phyloP scores from a whole-genome alignment of 805 yeast genomes.

The Candida michaelii region DNA sequence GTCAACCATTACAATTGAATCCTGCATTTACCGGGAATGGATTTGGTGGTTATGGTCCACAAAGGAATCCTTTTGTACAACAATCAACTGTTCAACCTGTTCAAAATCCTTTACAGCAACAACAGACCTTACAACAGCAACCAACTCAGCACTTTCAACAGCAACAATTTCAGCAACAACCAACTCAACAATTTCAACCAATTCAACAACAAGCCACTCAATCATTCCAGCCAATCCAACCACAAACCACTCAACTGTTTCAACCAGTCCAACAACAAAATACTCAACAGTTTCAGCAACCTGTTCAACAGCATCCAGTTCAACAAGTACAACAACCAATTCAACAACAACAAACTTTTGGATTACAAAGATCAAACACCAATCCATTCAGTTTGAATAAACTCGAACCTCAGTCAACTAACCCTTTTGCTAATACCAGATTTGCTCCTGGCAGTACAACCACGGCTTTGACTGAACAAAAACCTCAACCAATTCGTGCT shows the following conservation, averaged over 20 bases:
- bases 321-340: conserved; percentile 14
- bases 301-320: conserved; percentile 4
- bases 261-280: conserved; percentile 14
- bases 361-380: conserved; percentile 29
- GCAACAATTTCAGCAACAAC: conserved; percentile 5
- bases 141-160: conserved; percentile 11
- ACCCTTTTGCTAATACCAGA: conserved; percentile 48
- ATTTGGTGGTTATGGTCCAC: conserved; percentile 53
- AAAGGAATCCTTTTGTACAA: conserved; percentile 18
- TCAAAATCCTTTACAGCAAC: conserved; percentile 23
- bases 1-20: conserved; percentile 8
- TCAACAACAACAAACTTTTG: conserved; percentile 11
- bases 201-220: conserved; percentile 22
- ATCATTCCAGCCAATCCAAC: conserved; percentile 3
- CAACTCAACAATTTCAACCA: neutral
- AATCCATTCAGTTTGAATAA: conserved; percentile 33
- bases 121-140: neutral
- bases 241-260: conserved; percentile 1
- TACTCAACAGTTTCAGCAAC: neutral
- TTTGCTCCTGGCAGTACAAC: conserved; percentile 33
- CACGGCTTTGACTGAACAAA: conserved; percentile 29
- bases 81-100: conserved; percentile 21
- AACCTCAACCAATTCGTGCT: conserved; percentile 21
- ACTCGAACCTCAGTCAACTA: conserved; percentile 23
- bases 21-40: conserved; percentile 51